Base-by-base conservation (phyloP, 495 filamentous ascomycete species). In the Neurospora sp. region DNA sequence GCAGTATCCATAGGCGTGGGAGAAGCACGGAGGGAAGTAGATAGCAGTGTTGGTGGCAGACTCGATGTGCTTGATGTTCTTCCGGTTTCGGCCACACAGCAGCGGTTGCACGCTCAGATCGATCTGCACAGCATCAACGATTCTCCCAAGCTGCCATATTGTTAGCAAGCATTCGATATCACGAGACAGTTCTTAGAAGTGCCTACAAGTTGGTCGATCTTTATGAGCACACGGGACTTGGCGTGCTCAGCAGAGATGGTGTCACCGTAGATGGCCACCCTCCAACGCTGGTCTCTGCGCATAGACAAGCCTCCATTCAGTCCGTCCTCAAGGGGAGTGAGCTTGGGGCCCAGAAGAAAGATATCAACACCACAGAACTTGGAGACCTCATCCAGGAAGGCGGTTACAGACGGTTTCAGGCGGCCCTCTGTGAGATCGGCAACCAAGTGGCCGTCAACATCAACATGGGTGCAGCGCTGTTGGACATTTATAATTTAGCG, bases 21-120 rank as follows among this genome's bases (percentile, higher is more conserved):
- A 93, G 77, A 98, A 98, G 7, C 94, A 92, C 1, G 94, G 94
- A 23, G 96, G 96, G 78, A 99, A 97, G 82, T 98, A 99, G 75
- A 99, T 98, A 44, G 96, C 95, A 16, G 96, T 97, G 76, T 92
- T 92, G 16, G 96, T 97, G 27, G 90, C 88, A 16, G 96, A 94
- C 81, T 99, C 96, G 77, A 99, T 97, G 71, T 94, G 84, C 85
- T 98, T 97, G 82, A 99, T 95, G 78, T 98, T 97, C 84, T 97
- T 96, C 77, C 95, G 89, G 74, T 92, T 93, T 16, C 95, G 92
- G 38, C 96, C 96, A 80, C 94, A 97, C 69, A 97, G 88, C 73
- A 97, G 84, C 44, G 92, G 93, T 80, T 98, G 96, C 80, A 97
- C 86, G 35, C 94, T 93, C 37, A 93, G 83, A 77, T 98, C 96